phyloP scores from a whole-genome alignment of 2,329 filamentous ascomycete genomes.

The Hyphodiscus sp. region DNA sequence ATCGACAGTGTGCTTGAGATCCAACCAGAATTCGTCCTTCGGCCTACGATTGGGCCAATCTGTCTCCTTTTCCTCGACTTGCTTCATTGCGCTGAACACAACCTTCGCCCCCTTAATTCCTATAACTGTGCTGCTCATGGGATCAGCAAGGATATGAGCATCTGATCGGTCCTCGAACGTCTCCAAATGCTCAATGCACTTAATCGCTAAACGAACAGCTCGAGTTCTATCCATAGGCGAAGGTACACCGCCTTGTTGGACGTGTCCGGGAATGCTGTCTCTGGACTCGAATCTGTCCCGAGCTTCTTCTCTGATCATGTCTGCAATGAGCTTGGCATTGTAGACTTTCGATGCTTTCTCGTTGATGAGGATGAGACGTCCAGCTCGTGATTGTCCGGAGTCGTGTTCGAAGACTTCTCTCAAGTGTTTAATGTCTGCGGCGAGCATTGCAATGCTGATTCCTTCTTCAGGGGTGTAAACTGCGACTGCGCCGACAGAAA shows the following conservation, averaged over 20 bases:
- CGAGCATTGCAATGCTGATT: constrained; percentile 87
- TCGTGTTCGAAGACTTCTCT: constrained; percentile 81
- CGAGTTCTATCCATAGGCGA: constrained; percentile 95
- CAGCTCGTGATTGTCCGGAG: constrained; percentile 80
- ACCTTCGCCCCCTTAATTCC: constrained; percentile 88
- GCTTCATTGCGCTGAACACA: constrained; percentile 76
- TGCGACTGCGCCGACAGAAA: constrained; percentile 84
- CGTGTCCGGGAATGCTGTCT: constrained; percentile 86
- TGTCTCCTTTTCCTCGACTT: constrained; percentile 76
- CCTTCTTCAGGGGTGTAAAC: constrained; percentile 98
- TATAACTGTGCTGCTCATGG: constrained; percentile 72
- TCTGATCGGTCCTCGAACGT: constrained; percentile 59
- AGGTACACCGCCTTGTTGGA: constrained; percentile 88
- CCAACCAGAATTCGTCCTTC: constrained; percentile 78
- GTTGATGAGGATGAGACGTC: constrained; percentile 93
- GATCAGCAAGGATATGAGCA: constrained; percentile 65
- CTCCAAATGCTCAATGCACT: constrained; percentile 90
- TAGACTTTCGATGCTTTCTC: constrained; percentile 90
- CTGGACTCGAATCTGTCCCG: constrained; percentile 88
- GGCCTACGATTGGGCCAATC: constrained; percentile 91
- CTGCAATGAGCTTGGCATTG: constrained; percentile 85
- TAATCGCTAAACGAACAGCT: constrained; percentile 85
- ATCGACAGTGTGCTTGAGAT: constrained; percentile 74
- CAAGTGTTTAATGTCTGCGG: constrained; percentile 81
- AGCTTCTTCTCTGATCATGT: constrained; percentile 92